Base-by-base conservation (phyloP, 2,329 filamentous ascomycete species). In the Aspergillus sergii region DNA sequence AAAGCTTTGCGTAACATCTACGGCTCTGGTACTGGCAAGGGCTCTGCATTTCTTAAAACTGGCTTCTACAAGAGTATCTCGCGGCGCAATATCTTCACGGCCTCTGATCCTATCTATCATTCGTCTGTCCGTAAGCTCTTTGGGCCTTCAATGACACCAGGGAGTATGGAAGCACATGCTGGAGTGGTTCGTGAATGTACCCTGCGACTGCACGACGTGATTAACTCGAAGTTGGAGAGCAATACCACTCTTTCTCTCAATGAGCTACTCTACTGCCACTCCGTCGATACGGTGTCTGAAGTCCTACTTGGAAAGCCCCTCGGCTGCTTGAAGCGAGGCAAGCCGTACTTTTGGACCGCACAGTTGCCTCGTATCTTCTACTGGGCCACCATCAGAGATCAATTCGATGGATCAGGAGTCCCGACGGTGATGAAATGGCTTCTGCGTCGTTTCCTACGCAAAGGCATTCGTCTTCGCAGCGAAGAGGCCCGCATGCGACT, bases 351-450 rank as follows among this genome's bases (percentile, higher is more conserved):
- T 61, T 72, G 70, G 70, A 72, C 70, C 9, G 69, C 69, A 28
- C 69, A 71, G 50, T 65, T 72, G 4, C 69, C 69, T 11, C 68
- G 70, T 0, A 71, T 72, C 50, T 72, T 72, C 62, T 72, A 66
- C 65, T 72, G 70, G 70, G 69, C 69, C 3, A 72, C 69, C 4
- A 63, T 72, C 34, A 63, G 69, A 2, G 67, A 71, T 36, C 70
- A 72, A 32, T 72, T 72, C 41, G 55, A 71, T n/a, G 70, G 70
- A 1, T 72, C 70, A 8, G 70, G 70, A 0, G 61, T 72, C 2
- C 70, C 70, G 5, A 68, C 69, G 7, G 53, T 69, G n/a, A 69
- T 71, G 62, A 71, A 71, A 50, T 69, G 69, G 70, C 65, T 71
- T 57, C 65, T 72, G 10, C 68, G 69, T 11, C 67, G 68, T 34